Evolutionary conservation across 2,329 filamentous ascomycete genomes (phyloP), one percentile per base, ranked within the genome.

Genomic region (Aquanectria penicillioides): DNA sequence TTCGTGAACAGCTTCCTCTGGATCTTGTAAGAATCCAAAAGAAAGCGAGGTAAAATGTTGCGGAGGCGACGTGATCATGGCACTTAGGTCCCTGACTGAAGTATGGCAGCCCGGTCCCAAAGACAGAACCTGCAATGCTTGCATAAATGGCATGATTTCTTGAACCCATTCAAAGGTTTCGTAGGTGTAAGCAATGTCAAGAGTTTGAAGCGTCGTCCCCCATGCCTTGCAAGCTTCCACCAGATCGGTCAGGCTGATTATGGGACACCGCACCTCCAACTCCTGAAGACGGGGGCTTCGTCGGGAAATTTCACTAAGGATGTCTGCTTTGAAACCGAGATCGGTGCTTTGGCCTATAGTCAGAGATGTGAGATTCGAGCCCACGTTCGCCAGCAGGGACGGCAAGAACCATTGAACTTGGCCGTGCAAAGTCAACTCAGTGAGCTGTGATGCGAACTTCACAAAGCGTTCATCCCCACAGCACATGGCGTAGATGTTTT

Each of bases 141-240:
- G 5, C 41, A 65, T 48, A 8, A 6, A 52, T 0, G 56, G 56
- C 12, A 63, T 37, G 1, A 57, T n/a, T 10, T 36, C 17, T 5
- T 2, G 1, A 1, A 66, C 20, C n/a, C 38, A 51, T 6, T 31
- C 25, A 1, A 11, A 3, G 5, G 15, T 3, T 2, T 57, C 15
- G 2, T 6, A 11, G 0, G 31, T 7, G 4, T 1, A 31, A 3
- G 11, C 13, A 2, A 67, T 23, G 3, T n/a, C 4, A 11, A 67
- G 31, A 17, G 11, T 20, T 3, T 29, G 33, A 4, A 67, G 52
- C n/a, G 54, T 48, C 6, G 41, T 2, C 0, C 57, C 51, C 65
- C 65, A 67, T 23, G 1, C 26, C 17, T 52, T 33, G 12, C 52
- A 65, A 0, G 57, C 56, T 0, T 29, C 11, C 0, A 26, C 2